Percentiles rank a stretch among this genome's conserved stretches.
These are phyloP conservation scores for Dendrobium chrysotoxum DNA, from an alignment of 106 monocot species.

Conservation along the genomic window DNA sequence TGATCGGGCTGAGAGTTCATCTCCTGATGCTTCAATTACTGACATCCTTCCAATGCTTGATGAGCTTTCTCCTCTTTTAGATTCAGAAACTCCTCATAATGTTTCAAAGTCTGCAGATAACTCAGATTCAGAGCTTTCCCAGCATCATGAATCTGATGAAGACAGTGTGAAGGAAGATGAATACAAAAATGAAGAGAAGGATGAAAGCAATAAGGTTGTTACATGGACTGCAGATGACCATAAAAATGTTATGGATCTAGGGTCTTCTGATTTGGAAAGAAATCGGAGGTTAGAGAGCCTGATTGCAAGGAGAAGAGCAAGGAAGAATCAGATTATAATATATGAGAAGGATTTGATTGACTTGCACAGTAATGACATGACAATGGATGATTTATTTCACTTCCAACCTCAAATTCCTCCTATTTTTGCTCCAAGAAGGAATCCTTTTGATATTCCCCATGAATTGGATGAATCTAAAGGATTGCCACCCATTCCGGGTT, in stretches of 20 bases:
- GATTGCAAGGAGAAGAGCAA: constrained; percentile 47
- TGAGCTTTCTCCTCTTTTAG: constrained; percentile 12
- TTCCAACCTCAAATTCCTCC: constrained; percentile 34
- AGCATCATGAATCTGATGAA: constrained; percentile 31
- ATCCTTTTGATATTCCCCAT: constrained; percentile 48
- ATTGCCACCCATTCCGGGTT: constrained; percentile 40
- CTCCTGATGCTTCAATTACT: constrained; percentile 12
- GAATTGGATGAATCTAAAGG: constrained; percentile 16
- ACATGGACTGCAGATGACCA: constrained; percentile 68
- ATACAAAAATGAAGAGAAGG: constrained; percentile 17
- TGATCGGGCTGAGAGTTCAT: constrained; percentile 6
- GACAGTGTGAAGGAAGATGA: constrained; percentile 25
- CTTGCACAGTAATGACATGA: constrained; percentile 21
- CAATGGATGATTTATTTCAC: not conserved
- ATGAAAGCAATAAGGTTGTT: constrained; percentile 23
- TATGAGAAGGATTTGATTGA: constrained; percentile 46
- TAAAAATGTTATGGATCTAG: constrained; percentile 49
- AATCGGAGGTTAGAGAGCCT: constrained; percentile 45
- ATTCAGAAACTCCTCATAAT: constrained; percentile 4
- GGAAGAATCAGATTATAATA: constrained; percentile 27
- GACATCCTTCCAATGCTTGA: constrained; percentile 17
- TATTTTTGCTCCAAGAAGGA: constrained; percentile 33
- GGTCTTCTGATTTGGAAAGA: constrained; percentile 48
- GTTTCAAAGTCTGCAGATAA: constrained; percentile 4
- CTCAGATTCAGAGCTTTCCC: constrained; percentile 6